Percentiles rank a stretch among this genome's conserved stretches.
Evolutionary conservation across 2,329 filamentous ascomycete genomes (phyloP).

Genomic region (Colletotrichum nymphaeae): DNA sequence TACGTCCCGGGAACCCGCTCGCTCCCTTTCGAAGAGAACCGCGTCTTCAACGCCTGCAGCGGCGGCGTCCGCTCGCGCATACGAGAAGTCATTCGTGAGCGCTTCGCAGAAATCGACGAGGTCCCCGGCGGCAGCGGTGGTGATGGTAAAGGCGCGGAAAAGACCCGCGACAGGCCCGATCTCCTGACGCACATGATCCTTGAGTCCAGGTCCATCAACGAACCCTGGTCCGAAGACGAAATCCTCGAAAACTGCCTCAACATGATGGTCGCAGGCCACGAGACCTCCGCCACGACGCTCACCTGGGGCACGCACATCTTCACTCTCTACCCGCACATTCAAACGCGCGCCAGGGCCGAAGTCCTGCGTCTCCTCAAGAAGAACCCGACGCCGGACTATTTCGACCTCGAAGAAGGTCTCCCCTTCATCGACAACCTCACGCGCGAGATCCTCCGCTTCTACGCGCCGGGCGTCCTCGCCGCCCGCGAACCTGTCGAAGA

Average conservation of each 20-base stretch:
- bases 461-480: conserved; percentile 49
- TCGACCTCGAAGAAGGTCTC: conserved; percentile 51
- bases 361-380: conserved; percentile 51
- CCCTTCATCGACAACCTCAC: conserved; percentile 55
- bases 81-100: conserved; percentile 40
- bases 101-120: conserved; percentile 38
- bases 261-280: conserved; percentile 56
- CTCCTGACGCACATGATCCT: conserved; percentile 49
- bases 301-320: conserved; percentile 55
- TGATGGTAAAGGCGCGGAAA: neutral
- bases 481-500: conserved; percentile 47
- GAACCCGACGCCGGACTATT: conserved; percentile 51
- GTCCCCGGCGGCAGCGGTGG: neutral
- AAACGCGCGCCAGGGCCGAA: conserved; percentile 52
- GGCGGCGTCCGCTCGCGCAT: conserved; percentile 44
- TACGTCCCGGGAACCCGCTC: conserved; percentile 48
- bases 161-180: conserved; percentile 38
- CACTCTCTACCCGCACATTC: conserved; percentile 47
- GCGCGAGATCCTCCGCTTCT: conserved; percentile 55
- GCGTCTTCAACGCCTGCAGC: conserved; percentile 47
- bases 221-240: conserved; percentile 41
- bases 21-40: conserved; percentile 50
- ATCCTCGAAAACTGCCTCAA: conserved; percentile 55
- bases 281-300: conserved; percentile 55
- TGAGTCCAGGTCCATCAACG: conserved; percentile 40